A percentile compares a stretch with the other conserved stretches of the same genome.
Evolutionary conservation across 306 rosid species (phyloP).

Genomic region (Cercis canadensis): DNA sequence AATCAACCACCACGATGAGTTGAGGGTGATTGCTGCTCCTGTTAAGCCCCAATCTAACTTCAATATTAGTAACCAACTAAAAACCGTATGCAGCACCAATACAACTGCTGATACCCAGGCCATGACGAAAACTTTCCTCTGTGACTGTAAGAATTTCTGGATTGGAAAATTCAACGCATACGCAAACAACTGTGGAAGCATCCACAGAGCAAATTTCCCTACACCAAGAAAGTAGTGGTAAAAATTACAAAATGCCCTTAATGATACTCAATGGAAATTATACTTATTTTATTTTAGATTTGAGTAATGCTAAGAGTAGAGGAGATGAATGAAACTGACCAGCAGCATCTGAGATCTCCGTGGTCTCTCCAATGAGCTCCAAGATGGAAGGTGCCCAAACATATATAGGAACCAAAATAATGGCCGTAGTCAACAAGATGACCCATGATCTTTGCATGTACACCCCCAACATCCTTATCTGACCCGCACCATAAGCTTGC

Average conservation of each 20-base stretch:
- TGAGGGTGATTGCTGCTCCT: slow-evolving; percentile 73
- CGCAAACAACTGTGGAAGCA: slow-evolving; percentile 84
- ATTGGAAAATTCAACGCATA: slow-evolving; percentile 74
- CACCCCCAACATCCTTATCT: slow-evolving; percentile 67
- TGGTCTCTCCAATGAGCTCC: slow-evolving; percentile 57
- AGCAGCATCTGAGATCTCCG: slow-evolving; percentile 64
- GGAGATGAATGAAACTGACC: slow-evolving; percentile 45
- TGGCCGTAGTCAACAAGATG: slow-evolving; percentile 58
- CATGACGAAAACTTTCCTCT: slow-evolving; percentile 70
- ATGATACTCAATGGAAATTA: background rate
- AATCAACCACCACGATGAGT: slow-evolving; percentile 75
- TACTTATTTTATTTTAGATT: too few relatives aligned
- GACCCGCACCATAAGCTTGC: slow-evolving; percentile 85
- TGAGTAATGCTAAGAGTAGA: background rate
- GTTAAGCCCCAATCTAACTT: slow-evolving; percentile 63
- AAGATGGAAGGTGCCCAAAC: slow-evolving; percentile 78
- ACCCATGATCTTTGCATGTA: slow-evolving; percentile 94
- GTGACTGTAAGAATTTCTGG: slow-evolving; percentile 78
- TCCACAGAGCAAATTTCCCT: slow-evolving; percentile 71
- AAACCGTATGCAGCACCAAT: slow-evolving; percentile 50
- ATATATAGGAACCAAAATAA: slow-evolving; percentile 57
- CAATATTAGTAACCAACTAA: slow-evolving; percentile 72
- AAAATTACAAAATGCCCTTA: background rate
- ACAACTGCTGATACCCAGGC: slow-evolving; percentile 53
- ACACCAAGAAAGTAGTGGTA: background rate